These are phyloP conservation scores for Stemphylium vesicarium DNA, from an alignment of 2,329 filamentous ascomycete species.

Conservation along the genomic window DNA sequence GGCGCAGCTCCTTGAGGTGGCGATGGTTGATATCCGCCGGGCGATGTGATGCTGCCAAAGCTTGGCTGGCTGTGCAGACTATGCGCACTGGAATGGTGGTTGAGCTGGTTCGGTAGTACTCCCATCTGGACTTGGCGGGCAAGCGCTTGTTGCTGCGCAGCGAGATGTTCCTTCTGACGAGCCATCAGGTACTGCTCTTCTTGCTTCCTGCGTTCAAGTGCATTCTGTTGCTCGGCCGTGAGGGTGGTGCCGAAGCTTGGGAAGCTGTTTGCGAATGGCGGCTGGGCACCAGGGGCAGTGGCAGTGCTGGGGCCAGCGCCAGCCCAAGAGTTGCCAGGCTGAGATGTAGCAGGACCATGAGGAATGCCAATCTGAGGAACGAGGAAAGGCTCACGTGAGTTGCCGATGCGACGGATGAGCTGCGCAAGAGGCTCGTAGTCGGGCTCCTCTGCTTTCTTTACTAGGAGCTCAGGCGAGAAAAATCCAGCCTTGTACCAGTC, in stretches of 20 bases:
- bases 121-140: conserved; percentile 70
- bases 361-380: conserved; percentile 96
- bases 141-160: conserved; percentile 80
- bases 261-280: conserved; percentile 91
- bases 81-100: conserved; percentile 94
- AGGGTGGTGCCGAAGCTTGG: conserved; percentile 95
- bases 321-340: conserved; percentile 54
- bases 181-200: conserved; percentile 98
- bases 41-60: conserved; percentile 93
- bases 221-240: conserved; percentile 97
- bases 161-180: conserved; percentile 89
- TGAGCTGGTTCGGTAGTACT: conserved; percentile 68
- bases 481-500: conserved; percentile 99
- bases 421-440: conserved; percentile 96
- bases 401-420: conserved; percentile 92
- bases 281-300: conserved; percentile 60
- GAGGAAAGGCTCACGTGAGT: conserved; percentile 95
- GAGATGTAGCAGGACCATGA: conserved; percentile 74
- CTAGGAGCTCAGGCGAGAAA: conserved; percentile 91
- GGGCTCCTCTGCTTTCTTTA: conserved; percentile 90
- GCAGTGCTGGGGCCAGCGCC: conserved; percentile 43
- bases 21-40: conserved; percentile 70
- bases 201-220: conserved; percentile 92
- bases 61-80: conserved; percentile 97
- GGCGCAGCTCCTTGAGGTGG: conserved; percentile 61